These are phyloP conservation scores for Monosporascus ibericus DNA, from an alignment of 2,329 filamentous ascomycete species.

Conservation along the genomic window DNA sequence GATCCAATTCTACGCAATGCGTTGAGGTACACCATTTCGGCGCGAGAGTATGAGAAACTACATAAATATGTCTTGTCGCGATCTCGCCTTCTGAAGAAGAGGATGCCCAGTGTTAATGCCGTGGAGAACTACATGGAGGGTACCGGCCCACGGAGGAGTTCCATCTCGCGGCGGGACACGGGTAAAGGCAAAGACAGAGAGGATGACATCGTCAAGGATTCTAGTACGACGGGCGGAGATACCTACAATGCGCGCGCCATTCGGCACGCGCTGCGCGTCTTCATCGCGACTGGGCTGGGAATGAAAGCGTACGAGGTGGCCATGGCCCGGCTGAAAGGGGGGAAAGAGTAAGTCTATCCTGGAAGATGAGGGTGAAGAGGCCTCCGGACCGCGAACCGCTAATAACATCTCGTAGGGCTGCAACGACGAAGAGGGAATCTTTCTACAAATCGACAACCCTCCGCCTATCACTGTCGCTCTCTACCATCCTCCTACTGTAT, in stretches of 20 bases:
- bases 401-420: constrained; percentile 12
- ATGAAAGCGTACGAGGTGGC: constrained; percentile 58
- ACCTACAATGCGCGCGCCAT: constrained; percentile 67
- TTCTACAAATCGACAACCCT: constrained; percentile 63
- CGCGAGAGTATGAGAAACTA: constrained; percentile 78
- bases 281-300: constrained; percentile 55
- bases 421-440: constrained; percentile 38
- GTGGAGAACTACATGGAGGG: constrained; percentile 51
- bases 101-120: constrained; percentile 48
- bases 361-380: not conserved
- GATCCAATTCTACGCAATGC: constrained; percentile 79
- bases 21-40: constrained; percentile 77
- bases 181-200: constrained; percentile 22
- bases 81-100: constrained; percentile 50
- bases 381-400: constrained; percentile 6
- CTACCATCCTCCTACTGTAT: constrained; percentile 81
- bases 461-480: constrained; percentile 75
- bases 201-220: constrained; percentile 9
- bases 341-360: constrained; percentile 34
- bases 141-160: constrained; percentile 11
- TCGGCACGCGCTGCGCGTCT: constrained; percentile 65
- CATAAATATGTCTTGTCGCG: constrained; percentile 78
- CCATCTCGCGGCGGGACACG: constrained; percentile 19
- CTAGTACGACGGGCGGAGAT: constrained; percentile 36
- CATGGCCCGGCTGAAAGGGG: constrained; percentile 39